Percentiles rank a stretch among this genome's conserved stretches.
Conservation (phyloP, 1,284 basidiomycete species). For the Sutorius eximius region DNA sequence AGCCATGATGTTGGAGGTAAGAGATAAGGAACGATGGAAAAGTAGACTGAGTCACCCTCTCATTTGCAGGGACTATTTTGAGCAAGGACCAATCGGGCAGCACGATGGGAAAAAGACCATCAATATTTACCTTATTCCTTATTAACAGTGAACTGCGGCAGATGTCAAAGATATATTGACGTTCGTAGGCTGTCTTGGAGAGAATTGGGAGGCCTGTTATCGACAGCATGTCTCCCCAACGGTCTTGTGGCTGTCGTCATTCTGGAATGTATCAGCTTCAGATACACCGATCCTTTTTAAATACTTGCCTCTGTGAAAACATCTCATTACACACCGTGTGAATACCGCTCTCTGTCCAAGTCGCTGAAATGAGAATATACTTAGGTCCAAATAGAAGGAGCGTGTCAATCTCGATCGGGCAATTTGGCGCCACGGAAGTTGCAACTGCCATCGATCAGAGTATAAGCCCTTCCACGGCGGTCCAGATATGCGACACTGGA, state of each 20-base stretch:
- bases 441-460: background rate
- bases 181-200: background rate
- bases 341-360: slow-evolving; percentile 21
- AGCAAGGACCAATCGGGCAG: slow-evolving; percentile 8
- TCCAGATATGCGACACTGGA: background rate
- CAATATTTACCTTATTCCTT: background rate
- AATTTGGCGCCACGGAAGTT: slow-evolving; percentile 19
- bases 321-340: slow-evolving; percentile 14
- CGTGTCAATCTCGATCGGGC: slow-evolving; percentile 27
- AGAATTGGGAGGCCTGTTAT: background rate
- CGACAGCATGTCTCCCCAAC: background rate
- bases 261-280: background rate
- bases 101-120: background rate
- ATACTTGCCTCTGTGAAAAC: slow-evolving; percentile 1
- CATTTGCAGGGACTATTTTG: slow-evolving; percentile 1
- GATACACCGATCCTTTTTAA: slow-evolving; percentile 1
- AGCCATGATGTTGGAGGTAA: slow-evolving; percentile 17
- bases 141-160: background rate
- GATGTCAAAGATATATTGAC: background rate
- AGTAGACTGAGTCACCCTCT: slow-evolving; percentile 17
- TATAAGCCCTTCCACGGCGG: background rate
- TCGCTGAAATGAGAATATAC: background rate
- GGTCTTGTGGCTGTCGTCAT: background rate
- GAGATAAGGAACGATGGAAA: slow-evolving; percentile 9
- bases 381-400: slow-evolving; percentile 2